Base-by-base conservation (phyloP, 2,329 filamentous ascomycete genomes). In the Colletotrichum lentis region DNA sequence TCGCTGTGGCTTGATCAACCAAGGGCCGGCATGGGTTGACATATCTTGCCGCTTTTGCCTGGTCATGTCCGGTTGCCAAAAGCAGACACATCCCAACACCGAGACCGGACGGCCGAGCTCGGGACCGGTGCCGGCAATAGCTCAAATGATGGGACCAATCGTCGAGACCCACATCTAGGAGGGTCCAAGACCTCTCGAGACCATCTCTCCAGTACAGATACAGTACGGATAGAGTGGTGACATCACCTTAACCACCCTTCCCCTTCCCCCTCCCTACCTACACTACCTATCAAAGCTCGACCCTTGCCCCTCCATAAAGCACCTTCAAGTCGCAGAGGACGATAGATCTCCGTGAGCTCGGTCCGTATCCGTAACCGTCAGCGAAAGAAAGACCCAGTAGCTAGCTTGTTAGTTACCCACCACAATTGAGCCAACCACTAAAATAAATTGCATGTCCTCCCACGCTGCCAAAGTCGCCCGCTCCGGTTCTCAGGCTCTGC, bases 401-500 rank as follows among this genome's bases (percentile, higher is more conserved):
- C 39, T 16, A n/a, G n/a, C n/a, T n/a, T n/a, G n/a, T n/a, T n/a
- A 24, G 10, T 16, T 37, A 44, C 39, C 44, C 60, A 57, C 39
- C 22, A 12, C 50, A 46, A 60, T 60, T 50, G 43, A 58, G 18
- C 35, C n/a, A n/a, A n/a, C 35, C 22, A n/a, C 57, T 53, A 6
- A 37, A 35, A 46, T 56, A 46, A 18, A 64, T 53, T 14, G 22
- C 4, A 67, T 69, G 67, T n/a, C 57, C 52, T 58, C 50, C 46
- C 56, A 59, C 52, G 31, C 55, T 39, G 39, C 53, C 5, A 62
- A 59, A 54, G 63, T 63, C 16, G 46, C 58, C 41, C 57, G 67
- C 52, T 63, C 67, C 31, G 52, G 57, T 22, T 60, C 66, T 20
- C 62, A 69, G 57, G 44, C 56, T 47, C 18, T 69, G n/a, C 18